A percentile compares a stretch with the other conserved stretches of the same genome.
Evolutionary conservation across 495 filamentous ascomycete genomes (phyloP).

Genomic region (Hyaloscypha finlandica): DNA sequence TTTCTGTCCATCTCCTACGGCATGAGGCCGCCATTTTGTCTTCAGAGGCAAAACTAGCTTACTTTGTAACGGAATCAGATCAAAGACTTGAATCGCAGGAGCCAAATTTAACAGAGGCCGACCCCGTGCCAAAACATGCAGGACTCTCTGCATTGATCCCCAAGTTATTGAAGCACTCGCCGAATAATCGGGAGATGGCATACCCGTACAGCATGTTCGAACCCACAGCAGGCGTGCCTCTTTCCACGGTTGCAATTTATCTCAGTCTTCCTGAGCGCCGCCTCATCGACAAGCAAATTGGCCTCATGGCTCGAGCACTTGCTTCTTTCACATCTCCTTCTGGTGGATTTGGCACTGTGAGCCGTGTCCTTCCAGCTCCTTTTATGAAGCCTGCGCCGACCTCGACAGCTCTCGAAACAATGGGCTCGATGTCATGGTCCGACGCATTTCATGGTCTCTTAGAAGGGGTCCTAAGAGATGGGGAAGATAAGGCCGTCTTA

Average conservation of each 20-base stretch:
- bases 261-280: constrained; percentile 26
- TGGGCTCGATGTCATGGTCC: constrained; percentile 59
- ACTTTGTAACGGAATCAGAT: constrained; percentile 20
- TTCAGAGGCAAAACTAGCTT: constrained; percentile 50
- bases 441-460: constrained; percentile 61
- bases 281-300: constrained; percentile 35
- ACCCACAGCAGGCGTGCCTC: constrained; percentile 46
- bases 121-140: background rate
- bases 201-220: constrained; percentile 54
- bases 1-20: constrained; percentile 54
- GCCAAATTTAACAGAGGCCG: background rate
- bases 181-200: constrained; percentile 40
- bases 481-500: constrained; percentile 68
- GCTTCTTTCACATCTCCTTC: constrained; percentile 45
- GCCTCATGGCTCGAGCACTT: constrained; percentile 52
- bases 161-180: constrained; percentile 49
- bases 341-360: constrained; percentile 39
- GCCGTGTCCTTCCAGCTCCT: constrained; percentile 48
- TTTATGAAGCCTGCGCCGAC: constrained; percentile 37
- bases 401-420: constrained; percentile 38
- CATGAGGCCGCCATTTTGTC: constrained; percentile 58
- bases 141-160: constrained; percentile 20
- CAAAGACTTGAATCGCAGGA: background rate
- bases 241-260: constrained; percentile 32
- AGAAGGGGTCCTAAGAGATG: constrained; percentile 65